Conservation (phyloP, 2,329 filamentous ascomycete species). For the Clarireedia paspali region DNA sequence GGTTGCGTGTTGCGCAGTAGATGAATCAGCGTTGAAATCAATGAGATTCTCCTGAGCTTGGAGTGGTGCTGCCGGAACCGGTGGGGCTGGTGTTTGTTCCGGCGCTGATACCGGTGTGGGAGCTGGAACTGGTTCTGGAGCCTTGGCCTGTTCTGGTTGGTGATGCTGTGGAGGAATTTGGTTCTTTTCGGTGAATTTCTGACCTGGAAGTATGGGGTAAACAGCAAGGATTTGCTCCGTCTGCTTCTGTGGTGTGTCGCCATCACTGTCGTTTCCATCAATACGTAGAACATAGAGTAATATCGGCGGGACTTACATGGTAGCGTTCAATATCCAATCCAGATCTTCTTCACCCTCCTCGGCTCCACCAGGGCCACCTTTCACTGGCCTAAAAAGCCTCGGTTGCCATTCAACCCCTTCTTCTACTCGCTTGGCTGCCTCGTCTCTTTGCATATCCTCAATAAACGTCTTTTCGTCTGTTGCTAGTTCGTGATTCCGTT, state of each 20-base stretch:
- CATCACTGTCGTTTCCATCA: constrained; percentile 41
- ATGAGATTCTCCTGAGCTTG: constrained; percentile 40
- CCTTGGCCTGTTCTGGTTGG: constrained; percentile 12
- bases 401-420: constrained; percentile 83
- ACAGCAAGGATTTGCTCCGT: constrained; percentile 79
- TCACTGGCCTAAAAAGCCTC: constrained; percentile 71
- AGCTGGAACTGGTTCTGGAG: neutral
- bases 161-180: constrained; percentile 43
- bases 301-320: constrained; percentile 53
- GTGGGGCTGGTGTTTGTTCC: constrained; percentile 1
- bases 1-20: constrained; percentile 1
- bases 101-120: constrained; percentile 7
- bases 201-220: constrained; percentile 75
- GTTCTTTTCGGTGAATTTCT: constrained; percentile 49
- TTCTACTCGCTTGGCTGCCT: constrained; percentile 71
- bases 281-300: constrained; percentile 9
- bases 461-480: constrained; percentile 96
- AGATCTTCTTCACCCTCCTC: constrained; percentile 83
- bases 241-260: constrained; percentile 58
- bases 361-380: constrained; percentile 58
- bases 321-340: constrained; percentile 89
- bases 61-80: neutral
- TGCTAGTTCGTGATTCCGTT: constrained; percentile 77
- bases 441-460: constrained; percentile 84
- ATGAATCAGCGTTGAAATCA: constrained; percentile 42